A percentile compares a stretch with the other conserved stretches of the same genome.
phyloP scores from a whole-genome alignment of 257 asterid genomes.

The Penstemon newberryi region DNA sequence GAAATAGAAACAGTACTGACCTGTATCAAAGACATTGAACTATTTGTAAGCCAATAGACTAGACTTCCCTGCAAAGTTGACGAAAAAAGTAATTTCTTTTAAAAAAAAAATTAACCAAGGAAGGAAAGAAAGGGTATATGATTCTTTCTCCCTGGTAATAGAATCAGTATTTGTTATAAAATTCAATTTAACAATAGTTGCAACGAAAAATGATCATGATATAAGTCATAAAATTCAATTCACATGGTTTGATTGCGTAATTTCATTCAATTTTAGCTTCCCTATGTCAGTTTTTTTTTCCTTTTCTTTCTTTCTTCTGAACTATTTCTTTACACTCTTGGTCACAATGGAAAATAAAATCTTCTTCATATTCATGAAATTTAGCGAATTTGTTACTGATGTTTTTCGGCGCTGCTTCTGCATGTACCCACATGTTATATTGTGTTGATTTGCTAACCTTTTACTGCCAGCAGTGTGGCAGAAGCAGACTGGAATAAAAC shows the following conservation, averaged over 20 bases:
- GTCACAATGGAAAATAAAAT: neutral
- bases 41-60: conserved; percentile 81
- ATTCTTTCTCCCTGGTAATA: conserved; percentile 5
- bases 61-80: conserved; percentile 76
- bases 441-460: too few relatives aligned
- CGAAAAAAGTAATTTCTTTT: conserved; percentile 19
- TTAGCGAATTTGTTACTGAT: neutral
- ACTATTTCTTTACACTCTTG: neutral
- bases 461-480: too few relatives aligned
- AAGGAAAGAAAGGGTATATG: conserved; percentile 13
- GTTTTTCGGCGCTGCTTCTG: neutral
- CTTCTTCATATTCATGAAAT: neutral
- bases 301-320: neutral
- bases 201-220: neutral
- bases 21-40: conserved; percentile 66
- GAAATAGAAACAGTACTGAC: conserved; percentile 38
- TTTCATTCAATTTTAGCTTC: neutral
- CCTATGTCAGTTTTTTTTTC: neutral
- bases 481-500: too few relatives aligned
- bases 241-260: neutral
- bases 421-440: too few relatives aligned
- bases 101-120: conserved; percentile 15
- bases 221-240: conserved; percentile 3
- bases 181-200: neutral
- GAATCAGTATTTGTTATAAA: conserved; percentile 12